Evolutionary conservation across 441 rosid genomes (phyloP), one percentile per base, ranked within the genome.

Genomic region (Bocquillonia castaneifolia): DNA sequence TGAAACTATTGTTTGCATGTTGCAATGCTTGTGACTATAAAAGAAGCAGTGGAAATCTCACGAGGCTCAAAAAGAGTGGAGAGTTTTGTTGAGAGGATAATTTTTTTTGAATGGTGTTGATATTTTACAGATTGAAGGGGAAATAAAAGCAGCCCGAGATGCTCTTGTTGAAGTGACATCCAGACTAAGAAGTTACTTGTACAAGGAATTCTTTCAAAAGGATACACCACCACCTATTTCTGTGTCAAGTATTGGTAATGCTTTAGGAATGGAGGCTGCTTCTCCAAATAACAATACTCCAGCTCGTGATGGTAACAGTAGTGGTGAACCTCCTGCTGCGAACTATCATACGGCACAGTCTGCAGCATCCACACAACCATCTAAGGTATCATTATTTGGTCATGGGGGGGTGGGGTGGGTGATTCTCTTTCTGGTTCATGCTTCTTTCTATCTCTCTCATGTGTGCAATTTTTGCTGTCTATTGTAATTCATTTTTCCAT

Each of bases 81-180:
- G 10, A 71, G 51, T 29, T 77, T 36, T 32, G 36, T 68, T 71
- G 28, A 52, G 32, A 28, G 32, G 68, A 40, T 53, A 65, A 20
- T 45, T 31, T 47, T 66, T 69, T 71, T 66, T 73, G 59, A 85
- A 58, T 56, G 50, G 12, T 29, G 23, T 74, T 70, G 18, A 58
- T 73, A 23, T 68, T 61, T 55, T 32, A 61, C 86, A 94, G 99
- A 94, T 94, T 70, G 83, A 82, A 66, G 99, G 99, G 28, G 99
- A 94, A 74, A 90, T 94, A 70, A 82, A 58, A 80, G 88, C 92
- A 51, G 98, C 98, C 58, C 86, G 99, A 53, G 81, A 85, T 61
- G 99, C 98, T 69, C 98, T 94, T 75, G 86, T 92, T 63, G 97
- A 92, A 80, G 77, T 94, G 80, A 92, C 99, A 1, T 83, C 87